Base-by-base conservation (phyloP, 116 monocot genomes). In the Iris pallida region DNA sequence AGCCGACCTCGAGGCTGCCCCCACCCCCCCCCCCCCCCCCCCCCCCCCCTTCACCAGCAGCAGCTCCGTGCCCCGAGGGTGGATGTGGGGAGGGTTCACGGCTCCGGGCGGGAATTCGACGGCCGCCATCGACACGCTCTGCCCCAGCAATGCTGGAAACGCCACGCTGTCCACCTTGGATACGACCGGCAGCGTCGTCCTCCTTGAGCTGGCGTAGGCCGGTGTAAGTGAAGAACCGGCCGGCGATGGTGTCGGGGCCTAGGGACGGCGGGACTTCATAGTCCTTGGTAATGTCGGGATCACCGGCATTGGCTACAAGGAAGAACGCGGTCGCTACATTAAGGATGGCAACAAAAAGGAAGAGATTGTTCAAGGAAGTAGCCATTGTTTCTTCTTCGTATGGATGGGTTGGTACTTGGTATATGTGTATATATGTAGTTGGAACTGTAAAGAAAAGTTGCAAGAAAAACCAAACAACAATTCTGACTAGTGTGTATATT, bases 171-270 rank as follows among this genome's bases (percentile, higher is more conserved):
- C 54, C 5, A 41, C 67, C 9, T 67, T 67, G 42, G 53, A 42
- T 10, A 67, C 17, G 4, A 40, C 9, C 12, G 67, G 41, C 10
- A 53, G 42, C 5, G 67, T 19, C 7, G 12, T 11, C 7, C 42
- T 67, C 54, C 14, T 8, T 7, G 16, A 54, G 52, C 40, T 67
- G 20, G 9, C 67, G 53, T 30, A 68, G 41, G 16, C 56, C 45
- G 18, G 68, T 68, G 68, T 15, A 68, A 1, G 68, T 68, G 68
- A 68, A 68, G 55, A 55, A 68, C 16, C 43, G 56, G 42, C 56
- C 42, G 45, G 68, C 56, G 16, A 68, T 15, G 42, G 54, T 53
- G 20, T 41, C 12, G 1, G 53, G 67, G 55, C 54, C 55, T 40
- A 67, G 42, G n/a, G 67, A 67, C 42, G 67, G 67, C 3, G 67